Evolutionary conservation across 768 basidiomycete species (phyloP), one percentile per base, ranked within the genome.

Genomic region (Mrakia hoshinonis): DNA sequence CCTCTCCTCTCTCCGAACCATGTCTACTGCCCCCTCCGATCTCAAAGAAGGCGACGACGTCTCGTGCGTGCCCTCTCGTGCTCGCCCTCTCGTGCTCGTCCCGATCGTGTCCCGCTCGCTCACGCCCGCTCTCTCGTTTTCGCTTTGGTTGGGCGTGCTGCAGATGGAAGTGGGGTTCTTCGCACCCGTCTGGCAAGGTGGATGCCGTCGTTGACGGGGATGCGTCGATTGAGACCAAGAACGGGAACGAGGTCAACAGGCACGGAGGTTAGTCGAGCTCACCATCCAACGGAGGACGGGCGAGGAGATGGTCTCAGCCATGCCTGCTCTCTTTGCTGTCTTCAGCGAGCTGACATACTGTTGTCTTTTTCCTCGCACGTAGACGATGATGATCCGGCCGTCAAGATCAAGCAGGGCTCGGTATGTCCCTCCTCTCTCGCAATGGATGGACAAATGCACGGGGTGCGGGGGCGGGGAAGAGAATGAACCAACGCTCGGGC

Each of bases 111-210:
- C 31, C 10, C 39, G 26, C 67, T 20, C 67, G n/a, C 49, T 36
- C 22, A 7, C 31, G 36, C 22, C 51, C n/a, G 4, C 54, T 2
- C 24, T 34, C 46, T 22, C 2, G 15, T 12, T 58, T 29, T 55
- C 66, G 18, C 24, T 10, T 3, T 31, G 31, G 13, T 24, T 18
- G 29, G 13, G 36, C 4, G 6, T 36, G 31, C 68, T 22, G 2
- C 52, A 72, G 70, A 34, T 72, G 70, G 70, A 72, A 72, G 47
- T 72, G 66, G 64, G 70, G 70, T 5, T 20, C 65, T 3, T 66
- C 63, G 10, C 51, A 72, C 39, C 70, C 70, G 4, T 49, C 39
- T 7, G 70, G 70, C 2, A 67, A 43, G 20, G 70, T 72, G 47
- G 64, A 60, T 24, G 29, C 58, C 18, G 70, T 72, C 48, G 70